Conservation (phyloP, 176 grass and related monocot genomes). For the Saccharum spontaneum region DNA sequence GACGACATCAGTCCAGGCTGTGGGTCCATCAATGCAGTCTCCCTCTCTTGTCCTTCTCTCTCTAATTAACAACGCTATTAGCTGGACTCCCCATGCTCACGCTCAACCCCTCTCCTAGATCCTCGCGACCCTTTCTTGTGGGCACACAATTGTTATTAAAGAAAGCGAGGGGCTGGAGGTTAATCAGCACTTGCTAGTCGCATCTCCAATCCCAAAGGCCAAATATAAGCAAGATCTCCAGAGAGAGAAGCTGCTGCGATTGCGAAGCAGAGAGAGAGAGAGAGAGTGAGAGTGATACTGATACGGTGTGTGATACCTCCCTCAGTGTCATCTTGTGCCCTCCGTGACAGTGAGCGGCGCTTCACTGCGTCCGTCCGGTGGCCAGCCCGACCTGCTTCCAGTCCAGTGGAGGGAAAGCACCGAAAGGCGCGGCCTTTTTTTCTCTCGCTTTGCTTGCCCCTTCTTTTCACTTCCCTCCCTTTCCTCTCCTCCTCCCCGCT, state of each 20-base stretch:
- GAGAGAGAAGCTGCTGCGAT: neutral
- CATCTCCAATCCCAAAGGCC: conserved; percentile 21
- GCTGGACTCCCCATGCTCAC: conserved; percentile 4
- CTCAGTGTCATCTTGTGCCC: conserved; percentile 5
- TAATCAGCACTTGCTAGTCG: too few relatives aligned
- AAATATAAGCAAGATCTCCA: neutral
- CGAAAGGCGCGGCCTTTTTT: conserved; percentile 48
- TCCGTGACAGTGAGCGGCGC: neutral
- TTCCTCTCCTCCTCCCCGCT: neutral
- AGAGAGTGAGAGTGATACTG: neutral
- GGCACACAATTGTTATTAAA: neutral
- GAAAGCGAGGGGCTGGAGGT: neutral
- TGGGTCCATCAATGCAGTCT: neutral
- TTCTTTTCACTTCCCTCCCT: conserved; percentile 32
- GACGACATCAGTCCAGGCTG: neutral
- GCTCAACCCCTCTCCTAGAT: neutral
- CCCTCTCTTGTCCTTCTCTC: neutral
- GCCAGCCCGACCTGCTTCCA: neutral
- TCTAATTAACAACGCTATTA: neutral
- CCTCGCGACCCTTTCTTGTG: neutral
- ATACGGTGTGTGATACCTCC: neutral
- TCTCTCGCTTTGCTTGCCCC: neutral
- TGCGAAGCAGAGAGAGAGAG: neutral
- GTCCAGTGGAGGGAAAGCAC: conserved; percentile 52
- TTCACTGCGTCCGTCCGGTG: conserved; percentile 5